A percentile compares a stretch with the other conserved stretches of the same genome.
Conservation (phyloP, 2,329 filamentous ascomycete genomes). For the Paradendryphiella salina region DNA sequence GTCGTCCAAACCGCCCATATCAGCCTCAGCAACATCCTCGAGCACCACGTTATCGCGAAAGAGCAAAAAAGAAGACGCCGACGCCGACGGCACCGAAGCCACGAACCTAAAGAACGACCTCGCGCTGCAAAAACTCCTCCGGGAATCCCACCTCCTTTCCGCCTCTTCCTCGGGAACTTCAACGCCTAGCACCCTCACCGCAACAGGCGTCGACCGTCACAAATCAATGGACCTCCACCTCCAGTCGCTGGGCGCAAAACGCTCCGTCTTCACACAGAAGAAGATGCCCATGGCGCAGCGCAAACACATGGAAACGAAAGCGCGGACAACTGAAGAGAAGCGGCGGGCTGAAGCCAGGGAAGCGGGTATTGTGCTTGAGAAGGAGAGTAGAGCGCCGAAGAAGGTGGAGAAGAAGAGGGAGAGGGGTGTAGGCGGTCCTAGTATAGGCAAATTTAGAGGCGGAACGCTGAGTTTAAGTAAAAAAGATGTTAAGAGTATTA, state of each 20-base stretch:
- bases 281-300: conserved; percentile 89
- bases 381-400: conserved; percentile 45
- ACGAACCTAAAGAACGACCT: conserved; percentile 86
- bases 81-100: conserved; percentile 60
- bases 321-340: conserved; percentile 66
- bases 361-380: conserved; percentile 87
- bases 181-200: conserved; percentile 46
- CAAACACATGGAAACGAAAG: conserved; percentile 78
- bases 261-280: conserved; percentile 72
- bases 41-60: conserved; percentile 14
- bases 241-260: conserved; percentile 76
- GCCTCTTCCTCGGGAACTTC: conserved; percentile 53
- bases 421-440: conserved; percentile 72
- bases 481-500: conserved; percentile 72
- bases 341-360: conserved; percentile 79
- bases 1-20: conserved; percentile 58
- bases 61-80: conserved; percentile 22
- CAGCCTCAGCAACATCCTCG: conserved; percentile 26
- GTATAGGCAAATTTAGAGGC: conserved; percentile 76
- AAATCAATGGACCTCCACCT: conserved; percentile 84
- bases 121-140: conserved; percentile 84
- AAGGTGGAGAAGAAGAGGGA: conserved; percentile 56
- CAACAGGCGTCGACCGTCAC: conserved; percentile 71
- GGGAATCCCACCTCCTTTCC: conserved; percentile 85
- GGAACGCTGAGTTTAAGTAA: conserved; percentile 79